Base-by-base conservation (phyloP, 176 grass and related monocot species). In the Stipa capillata region DNA sequence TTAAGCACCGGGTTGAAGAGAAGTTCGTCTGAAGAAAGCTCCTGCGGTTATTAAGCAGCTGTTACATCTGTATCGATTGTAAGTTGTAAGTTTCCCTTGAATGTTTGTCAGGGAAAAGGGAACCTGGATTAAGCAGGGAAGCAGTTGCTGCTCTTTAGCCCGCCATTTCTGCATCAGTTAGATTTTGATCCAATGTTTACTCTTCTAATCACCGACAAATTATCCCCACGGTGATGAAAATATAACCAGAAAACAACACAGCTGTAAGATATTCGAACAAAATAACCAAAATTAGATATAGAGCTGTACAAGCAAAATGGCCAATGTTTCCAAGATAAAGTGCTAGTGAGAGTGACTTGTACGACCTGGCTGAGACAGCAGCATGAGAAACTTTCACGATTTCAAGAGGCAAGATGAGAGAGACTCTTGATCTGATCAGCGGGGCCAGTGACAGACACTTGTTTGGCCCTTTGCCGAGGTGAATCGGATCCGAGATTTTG, bases 401-500 rank as follows among this genome's bases (percentile, higher is more conserved):
- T n/a, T 24, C 7, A 27, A 44, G 52, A 13, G 53, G 40, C 40
- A 17, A 25, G 8, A 25, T 43, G 51, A 58, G 3, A 8, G 34
- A 31, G 76, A 7, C 14, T 8, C 4, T 11, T 29, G 7, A 27
- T 2, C 63, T 66, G 60, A 79, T 49, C 14, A 16, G 59, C 14
- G 29, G 37, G 75, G 34, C 65, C 41, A 37, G 64, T 47, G 83
- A 54, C 20, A 34, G 35, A 9, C 36, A 49, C 49, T 41, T 20
- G 24, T 14, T 58, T 76, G 27, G 36, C 35, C 25, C 34, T 39
- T 77, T 43, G 48, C 60, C 34, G 25, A 44, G 17, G 31, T 14
- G 77, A 67, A 86, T 86, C 55, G 31, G 59, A 48, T 29, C 29
- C 59, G 50, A 48, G 84, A 86, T 86, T 28, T 49, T 67, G 69